A percentile compares a stretch with the other conserved stretches of the same genome.
Evolutionary conservation across 257 asterid genomes (phyloP).

Genomic region (Gynochthodes officinalis): DNA sequence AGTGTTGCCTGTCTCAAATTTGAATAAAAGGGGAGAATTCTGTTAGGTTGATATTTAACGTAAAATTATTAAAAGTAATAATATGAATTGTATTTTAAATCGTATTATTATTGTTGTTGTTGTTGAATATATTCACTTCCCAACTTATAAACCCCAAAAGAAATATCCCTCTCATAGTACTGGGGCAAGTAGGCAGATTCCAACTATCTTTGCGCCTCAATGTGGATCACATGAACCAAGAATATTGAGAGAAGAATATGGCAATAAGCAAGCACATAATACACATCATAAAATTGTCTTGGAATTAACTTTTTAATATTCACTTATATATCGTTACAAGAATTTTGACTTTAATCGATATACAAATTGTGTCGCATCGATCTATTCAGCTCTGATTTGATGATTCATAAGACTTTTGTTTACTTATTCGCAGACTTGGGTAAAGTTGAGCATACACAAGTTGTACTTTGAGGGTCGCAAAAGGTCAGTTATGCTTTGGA

Average conservation of each 20-base stretch:
- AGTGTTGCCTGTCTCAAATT: no score
- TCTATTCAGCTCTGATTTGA: background rate
- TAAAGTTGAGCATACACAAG: background rate
- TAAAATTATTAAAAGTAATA: no score
- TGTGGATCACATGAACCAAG: conserved; percentile 9
- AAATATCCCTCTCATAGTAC: background rate
- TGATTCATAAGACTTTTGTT: background rate
- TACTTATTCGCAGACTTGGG: background rate
- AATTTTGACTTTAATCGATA: no score
- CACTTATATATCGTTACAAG: background rate
- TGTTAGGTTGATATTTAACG: no score
- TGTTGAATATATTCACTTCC: background rate
- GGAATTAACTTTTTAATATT: background rate
- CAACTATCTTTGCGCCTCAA: background rate
- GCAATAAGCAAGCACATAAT: background rate
- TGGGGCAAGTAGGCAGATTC: conserved; percentile 1
- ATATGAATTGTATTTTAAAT: no score
- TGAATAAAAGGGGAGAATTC: no score
- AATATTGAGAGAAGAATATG: background rate
- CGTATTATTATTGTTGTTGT: no score
- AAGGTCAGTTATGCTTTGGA: background rate
- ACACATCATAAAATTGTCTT: background rate
- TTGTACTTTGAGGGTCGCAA: background rate
- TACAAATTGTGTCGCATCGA: no score
- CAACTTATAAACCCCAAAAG: background rate